phyloP scores from a whole-genome alignment of 106 monocot genomes.

The Dioscorea zingiberensis region DNA sequence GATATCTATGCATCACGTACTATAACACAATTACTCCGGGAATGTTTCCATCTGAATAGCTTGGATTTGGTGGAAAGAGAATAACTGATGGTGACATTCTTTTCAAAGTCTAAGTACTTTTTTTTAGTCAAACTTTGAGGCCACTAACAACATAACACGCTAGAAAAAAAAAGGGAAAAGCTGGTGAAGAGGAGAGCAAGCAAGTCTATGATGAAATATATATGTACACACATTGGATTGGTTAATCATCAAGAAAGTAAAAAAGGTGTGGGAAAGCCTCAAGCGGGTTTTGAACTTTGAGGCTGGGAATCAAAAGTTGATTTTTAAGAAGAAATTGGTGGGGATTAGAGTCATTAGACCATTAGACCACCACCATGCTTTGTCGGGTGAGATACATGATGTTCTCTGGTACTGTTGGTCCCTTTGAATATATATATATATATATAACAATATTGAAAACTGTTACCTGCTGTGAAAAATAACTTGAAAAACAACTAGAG shows the following conservation, averaged over 20 bases:
- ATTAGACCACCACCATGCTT: background rate
- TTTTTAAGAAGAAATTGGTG: background rate
- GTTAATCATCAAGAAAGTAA: background rate
- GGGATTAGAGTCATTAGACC: background rate
- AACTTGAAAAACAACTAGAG: too few relatives aligned
- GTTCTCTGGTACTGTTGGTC: too few relatives aligned
- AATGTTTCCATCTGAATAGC: too few relatives aligned
- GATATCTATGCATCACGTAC: too few relatives aligned
- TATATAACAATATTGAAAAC: too few relatives aligned
- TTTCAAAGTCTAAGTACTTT: slow-evolving; percentile 9
- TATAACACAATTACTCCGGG: too few relatives aligned
- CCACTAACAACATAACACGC: slow-evolving; percentile 1
- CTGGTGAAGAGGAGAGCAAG: too few relatives aligned
- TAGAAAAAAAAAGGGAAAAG: too few relatives aligned
- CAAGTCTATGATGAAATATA: background rate
- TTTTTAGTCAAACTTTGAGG: slow-evolving; percentile 24
- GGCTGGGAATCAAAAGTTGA: background rate
- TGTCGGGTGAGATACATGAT: background rate
- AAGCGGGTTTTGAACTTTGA: background rate
- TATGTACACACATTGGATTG: background rate
- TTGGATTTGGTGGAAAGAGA: too few relatives aligned
- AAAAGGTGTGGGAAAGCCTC: slow-evolving; percentile 1
- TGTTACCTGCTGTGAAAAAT: too few relatives aligned
- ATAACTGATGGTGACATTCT: background rate
- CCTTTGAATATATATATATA: too few relatives aligned